Evolutionary conservation across 257 asterid genomes (phyloP).

Genomic region (Perilla frutescens): DNA sequence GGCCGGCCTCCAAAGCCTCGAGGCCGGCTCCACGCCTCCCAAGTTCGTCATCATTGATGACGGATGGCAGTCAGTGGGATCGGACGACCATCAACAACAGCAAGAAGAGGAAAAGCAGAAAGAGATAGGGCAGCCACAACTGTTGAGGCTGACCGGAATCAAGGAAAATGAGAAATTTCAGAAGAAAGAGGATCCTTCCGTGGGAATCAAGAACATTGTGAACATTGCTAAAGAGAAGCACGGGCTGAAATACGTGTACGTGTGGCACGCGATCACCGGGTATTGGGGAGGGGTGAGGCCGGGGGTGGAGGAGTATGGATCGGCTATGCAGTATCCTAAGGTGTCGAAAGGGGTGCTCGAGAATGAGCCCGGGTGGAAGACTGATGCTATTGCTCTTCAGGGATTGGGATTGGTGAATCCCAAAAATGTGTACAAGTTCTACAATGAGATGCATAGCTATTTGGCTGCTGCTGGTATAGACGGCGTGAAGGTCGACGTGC

Average conservation of each 20-base stretch:
- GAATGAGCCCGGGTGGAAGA: slow-evolving; percentile 78
- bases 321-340: slow-evolving; percentile 68
- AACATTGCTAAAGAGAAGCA: slow-evolving; percentile 72
- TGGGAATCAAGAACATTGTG: slow-evolving; percentile 75
- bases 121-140: slow-evolving; percentile 36
- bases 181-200: slow-evolving; percentile 56
- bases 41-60: slow-evolving; percentile 85
- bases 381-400: slow-evolving; percentile 69
- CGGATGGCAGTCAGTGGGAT: slow-evolving; percentile 83
- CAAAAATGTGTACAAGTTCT: slow-evolving; percentile 67
- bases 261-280: slow-evolving; percentile 89
- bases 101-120: slow-evolving; percentile 16
- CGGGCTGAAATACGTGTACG: slow-evolving; percentile 71
- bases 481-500: slow-evolving; percentile 88
- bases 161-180: slow-evolving; percentile 77
- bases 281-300: slow-evolving; percentile 94
- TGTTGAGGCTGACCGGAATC: slow-evolving; percentile 71
- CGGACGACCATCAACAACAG: slow-evolving; percentile 38
- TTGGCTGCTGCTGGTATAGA: slow-evolving; percentile 82
- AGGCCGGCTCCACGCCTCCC: slow-evolving; percentile 69
- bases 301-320: slow-evolving; percentile 59
- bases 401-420: slow-evolving; percentile 89
- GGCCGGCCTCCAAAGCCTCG: slow-evolving; percentile 70
- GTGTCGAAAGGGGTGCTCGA: slow-evolving; percentile 68
- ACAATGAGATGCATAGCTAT: slow-evolving; percentile 77